phyloP scores from a whole-genome alignment of 1,139 yeast species.

The Protomyces macrosporus region DNA sequence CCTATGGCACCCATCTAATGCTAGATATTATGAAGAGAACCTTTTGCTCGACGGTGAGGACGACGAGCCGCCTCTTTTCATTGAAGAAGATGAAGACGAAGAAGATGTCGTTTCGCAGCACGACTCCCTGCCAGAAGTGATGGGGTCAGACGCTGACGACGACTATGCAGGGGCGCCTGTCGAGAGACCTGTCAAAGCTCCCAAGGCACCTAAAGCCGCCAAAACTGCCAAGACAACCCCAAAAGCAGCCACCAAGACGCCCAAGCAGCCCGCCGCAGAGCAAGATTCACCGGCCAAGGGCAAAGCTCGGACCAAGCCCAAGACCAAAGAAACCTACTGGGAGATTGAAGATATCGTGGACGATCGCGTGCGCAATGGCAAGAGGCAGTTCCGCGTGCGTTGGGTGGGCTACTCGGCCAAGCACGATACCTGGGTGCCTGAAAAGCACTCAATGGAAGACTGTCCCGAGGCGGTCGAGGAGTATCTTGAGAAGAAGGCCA shows the following conservation, averaged over 20 bases:
- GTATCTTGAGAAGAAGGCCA: background rate
- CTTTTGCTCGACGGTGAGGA: background rate
- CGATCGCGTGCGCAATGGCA: background rate
- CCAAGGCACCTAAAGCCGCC: background rate
- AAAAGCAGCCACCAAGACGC: background rate
- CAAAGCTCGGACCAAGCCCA: background rate
- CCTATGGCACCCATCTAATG: background rate
- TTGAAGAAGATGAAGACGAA: background rate
- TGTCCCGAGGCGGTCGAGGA: background rate
- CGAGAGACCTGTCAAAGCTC: background rate
- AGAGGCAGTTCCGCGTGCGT: background rate
- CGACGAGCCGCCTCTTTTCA: background rate
- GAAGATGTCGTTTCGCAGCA: no score
- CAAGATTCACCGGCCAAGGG: background rate
- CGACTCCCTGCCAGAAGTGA: background rate
- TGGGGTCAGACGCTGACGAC: background rate
- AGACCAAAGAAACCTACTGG: background rate
- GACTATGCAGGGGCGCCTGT: background rate
- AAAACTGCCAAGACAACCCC: background rate
- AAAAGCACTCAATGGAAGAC: background rate
- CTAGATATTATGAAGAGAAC: background rate
- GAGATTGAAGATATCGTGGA: background rate
- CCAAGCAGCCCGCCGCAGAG: background rate
- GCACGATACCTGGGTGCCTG: background rate
- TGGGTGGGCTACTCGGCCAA: background rate